Evolutionary conservation across 257 asterid species (phyloP).

Genomic region (Solanum dulcamara): DNA sequence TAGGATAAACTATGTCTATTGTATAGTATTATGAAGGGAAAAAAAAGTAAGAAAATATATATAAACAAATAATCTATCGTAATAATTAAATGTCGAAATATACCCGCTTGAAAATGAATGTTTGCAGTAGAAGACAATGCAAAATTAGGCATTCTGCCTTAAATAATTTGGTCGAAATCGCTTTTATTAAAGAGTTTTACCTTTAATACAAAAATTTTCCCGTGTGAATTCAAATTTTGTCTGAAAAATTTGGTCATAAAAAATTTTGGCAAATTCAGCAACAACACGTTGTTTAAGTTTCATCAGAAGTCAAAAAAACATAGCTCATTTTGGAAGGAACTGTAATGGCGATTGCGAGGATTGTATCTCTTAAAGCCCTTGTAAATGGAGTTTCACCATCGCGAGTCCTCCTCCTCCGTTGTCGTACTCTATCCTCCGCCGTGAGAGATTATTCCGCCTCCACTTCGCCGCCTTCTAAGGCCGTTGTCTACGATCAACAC

Average conservation of each 20-base stretch:
- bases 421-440: background rate
- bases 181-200: too few species aligned
- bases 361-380: slow-evolving; percentile 19
- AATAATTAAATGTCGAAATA: too few species aligned
- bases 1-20: too few species aligned
- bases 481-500: slow-evolving; percentile 73
- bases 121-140: too few species aligned
- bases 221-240: too few species aligned
- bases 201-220: too few species aligned
- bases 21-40: too few species aligned
- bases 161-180: too few species aligned
- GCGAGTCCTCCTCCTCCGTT: slow-evolving; percentile 8
- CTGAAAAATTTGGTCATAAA: background rate
- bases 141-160: too few species aligned
- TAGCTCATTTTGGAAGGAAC: background rate
- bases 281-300: background rate
- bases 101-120: too few species aligned
- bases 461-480: slow-evolving; percentile 79
- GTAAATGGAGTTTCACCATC: slow-evolving; percentile 10
- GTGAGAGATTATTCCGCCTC: slow-evolving; percentile 46
- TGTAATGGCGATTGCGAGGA: slow-evolving; percentile 37
- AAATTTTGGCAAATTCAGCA: background rate
- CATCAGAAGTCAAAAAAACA: background rate
- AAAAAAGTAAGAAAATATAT: too few species aligned
- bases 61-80: too few species aligned